A percentile compares a stretch with the other conserved stretches of the same genome.
phyloP scores from a whole-genome alignment of 257 asterid genomes.

The Nicotiana benthamiana region DNA sequence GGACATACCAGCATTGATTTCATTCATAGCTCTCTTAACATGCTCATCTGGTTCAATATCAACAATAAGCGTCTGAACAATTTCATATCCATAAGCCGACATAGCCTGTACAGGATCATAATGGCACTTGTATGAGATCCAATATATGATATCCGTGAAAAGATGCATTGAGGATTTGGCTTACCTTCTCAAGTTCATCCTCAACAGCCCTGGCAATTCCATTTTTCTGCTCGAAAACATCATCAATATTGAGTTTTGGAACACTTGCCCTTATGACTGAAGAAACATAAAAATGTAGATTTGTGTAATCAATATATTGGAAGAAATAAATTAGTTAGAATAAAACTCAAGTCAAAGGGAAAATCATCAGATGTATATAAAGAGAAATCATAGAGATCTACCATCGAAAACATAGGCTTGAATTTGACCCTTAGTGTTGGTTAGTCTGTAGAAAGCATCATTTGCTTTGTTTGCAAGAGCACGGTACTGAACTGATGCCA shows the following conservation, averaged over 20 bases:
- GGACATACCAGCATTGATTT: conserved; percentile 17
- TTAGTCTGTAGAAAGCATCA: no score
- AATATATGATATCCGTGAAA: not conserved
- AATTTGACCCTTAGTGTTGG: conserved; percentile 17
- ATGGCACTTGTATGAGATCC: not conserved
- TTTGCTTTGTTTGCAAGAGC: no score
- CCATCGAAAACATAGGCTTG: conserved; percentile 29
- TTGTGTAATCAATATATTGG: no score
- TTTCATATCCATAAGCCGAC: not conserved
- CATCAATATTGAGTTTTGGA: conserved; percentile 22
- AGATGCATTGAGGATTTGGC: not conserved
- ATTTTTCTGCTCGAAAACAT: conserved; percentile 25
- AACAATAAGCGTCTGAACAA: no score
- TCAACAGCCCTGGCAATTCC: conserved; percentile 16
- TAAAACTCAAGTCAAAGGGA: no score
- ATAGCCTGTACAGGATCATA: conserved; percentile 18
- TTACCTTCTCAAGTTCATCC: conserved; percentile 24
- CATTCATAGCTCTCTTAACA: no score
- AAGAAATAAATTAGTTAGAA: no score
- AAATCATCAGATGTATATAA: not conserved
- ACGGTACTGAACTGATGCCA: conserved; percentile 9
- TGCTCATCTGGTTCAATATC: no score
- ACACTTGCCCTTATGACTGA: conserved; percentile 2
- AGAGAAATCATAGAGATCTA: not conserved
- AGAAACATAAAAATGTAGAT: not conserved